Percentiles rank a stretch among this genome's conserved stretches.
These are phyloP conservation scores for Galerina marginata DNA, from an alignment of 768 basidiomycete genomes.

Conservation along the genomic window DNA sequence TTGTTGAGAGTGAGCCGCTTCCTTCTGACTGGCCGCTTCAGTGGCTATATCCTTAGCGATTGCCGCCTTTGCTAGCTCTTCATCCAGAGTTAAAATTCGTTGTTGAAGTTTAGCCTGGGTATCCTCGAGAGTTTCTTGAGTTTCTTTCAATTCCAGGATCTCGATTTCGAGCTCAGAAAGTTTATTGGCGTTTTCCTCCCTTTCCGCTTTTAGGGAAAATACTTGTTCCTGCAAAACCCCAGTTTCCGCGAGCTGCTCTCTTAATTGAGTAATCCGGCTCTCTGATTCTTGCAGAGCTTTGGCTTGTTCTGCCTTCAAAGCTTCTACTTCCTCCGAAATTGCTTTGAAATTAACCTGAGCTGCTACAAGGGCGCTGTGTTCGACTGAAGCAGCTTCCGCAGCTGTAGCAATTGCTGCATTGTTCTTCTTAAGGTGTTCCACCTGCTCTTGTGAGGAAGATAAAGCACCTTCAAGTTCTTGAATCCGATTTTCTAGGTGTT, in stretches of 20 bases:
- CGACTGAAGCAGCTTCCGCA: constrained; percentile 57
- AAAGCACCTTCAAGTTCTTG: constrained; percentile 57
- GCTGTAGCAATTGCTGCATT: constrained; percentile 51
- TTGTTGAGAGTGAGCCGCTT: constrained; percentile 46
- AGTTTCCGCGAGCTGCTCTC: constrained; percentile 48
- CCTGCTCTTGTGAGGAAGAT: constrained; percentile 51
- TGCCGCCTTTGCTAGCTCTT: constrained; percentile 53
- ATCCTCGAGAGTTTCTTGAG: constrained; percentile 68
- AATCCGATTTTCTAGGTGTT: constrained; percentile 55
- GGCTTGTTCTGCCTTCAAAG: constrained; percentile 55
- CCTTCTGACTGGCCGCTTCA: constrained; percentile 53
- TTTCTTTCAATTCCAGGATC: constrained; percentile 77
- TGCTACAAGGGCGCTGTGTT: constrained; percentile 67
- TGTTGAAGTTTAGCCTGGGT: constrained; percentile 50
- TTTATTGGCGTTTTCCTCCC: constrained; percentile 72
- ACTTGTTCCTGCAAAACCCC: constrained; percentile 56
- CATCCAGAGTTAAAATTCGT: constrained; percentile 57
- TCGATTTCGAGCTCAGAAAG: constrained; percentile 85
- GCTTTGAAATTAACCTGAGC: constrained; percentile 66
- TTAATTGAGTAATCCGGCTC: constrained; percentile 50
- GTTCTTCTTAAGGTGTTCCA: constrained; percentile 54
- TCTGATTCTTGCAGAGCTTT: constrained; percentile 53
- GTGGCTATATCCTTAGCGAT: constrained; percentile 53
- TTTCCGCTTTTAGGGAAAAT: constrained; percentile 59
- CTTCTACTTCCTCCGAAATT: constrained; percentile 55